Evolutionary conservation across 2,329 filamentous ascomycete genomes (phyloP), one percentile per base, ranked within the genome.

Genomic region (Aspergillus sp.): DNA sequence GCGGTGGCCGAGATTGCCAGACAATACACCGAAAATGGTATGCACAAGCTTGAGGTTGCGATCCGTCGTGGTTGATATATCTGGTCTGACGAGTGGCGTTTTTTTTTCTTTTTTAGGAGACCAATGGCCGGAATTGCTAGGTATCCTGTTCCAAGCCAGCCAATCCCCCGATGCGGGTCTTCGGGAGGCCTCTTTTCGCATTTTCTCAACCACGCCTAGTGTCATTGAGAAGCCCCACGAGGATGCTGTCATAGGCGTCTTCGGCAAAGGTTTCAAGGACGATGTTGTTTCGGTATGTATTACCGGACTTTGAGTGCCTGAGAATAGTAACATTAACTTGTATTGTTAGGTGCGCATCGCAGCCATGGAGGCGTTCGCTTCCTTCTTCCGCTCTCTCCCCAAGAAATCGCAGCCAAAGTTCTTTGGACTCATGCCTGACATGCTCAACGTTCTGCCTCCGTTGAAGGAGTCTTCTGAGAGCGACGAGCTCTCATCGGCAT

Each of bases 221-320:
- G 93, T 99, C 68, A 98, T 99, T 68, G 92, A 97, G 78, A 93
- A 89, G 76, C 91, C 97, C 73, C 93, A 98, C 68, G 91, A 97
- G 73, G 90, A 92, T 62, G 87, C 90, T n/a, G 92, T 99, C 35
- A 81, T 93, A 43, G 84, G 86, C 62, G 93, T 95, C 14, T 99
- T 99, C 73, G 87, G 90, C 59, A 90, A 90, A 68, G 95, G 93
- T 2, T 97, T 99, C 77, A 91, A 90, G 70, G 95, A 99, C 76
- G 87, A 89, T 53, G 88, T 91, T 52, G 88, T 93, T 59, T 81
- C 87, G 63, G 91, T 93, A 83, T 46, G 83, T 68, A 17, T 27
- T 14, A 12, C 11, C 19, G 9, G 37, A 19, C 15, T 23, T 12
- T 39, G 44, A 14, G 15, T 11, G n/a, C 31, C 41, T 33, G 37